These are phyloP conservation scores for Ascobolus immersus DNA, from an alignment of 495 filamentous ascomycete genomes.

Conservation along the genomic window DNA sequence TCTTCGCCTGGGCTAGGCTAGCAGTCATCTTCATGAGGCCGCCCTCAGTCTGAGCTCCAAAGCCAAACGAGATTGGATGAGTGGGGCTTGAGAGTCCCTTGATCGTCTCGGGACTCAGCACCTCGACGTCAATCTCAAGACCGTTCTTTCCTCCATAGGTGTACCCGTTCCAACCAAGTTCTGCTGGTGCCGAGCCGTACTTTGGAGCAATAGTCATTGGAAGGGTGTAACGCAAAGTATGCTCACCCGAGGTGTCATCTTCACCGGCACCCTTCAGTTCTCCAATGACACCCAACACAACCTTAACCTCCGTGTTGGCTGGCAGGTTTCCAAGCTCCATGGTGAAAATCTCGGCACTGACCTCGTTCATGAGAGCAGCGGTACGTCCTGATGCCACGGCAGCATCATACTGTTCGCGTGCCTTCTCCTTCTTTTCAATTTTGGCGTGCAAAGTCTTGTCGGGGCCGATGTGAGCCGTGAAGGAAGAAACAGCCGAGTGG, in stretches of 20 bases:
- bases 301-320: conserved; percentile 18
- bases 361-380: conserved; percentile 36
- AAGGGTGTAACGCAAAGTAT: conserved; percentile 34
- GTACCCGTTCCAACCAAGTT: conserved; percentile 15
- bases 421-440: conserved; percentile 35
- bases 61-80: conserved; percentile 37
- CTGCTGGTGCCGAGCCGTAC: conserved; percentile 26
- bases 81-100: conserved; percentile 34
- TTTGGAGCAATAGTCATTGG: conserved; percentile 36
- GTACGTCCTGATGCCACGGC: conserved; percentile 31
- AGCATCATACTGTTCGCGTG: conserved; percentile 26
- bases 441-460: conserved; percentile 25
- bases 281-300: conserved; percentile 37
- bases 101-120: conserved; percentile 32
- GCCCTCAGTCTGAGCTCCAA: conserved; percentile 20
- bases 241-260: conserved; percentile 18
- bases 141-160: conserved; percentile 4
- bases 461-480: conserved; percentile 28
- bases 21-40: background rate
- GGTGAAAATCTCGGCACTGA: conserved; percentile 36
- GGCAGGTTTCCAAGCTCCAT: conserved; percentile 39
- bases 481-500: conserved; percentile 37
- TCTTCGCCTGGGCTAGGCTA: conserved; percentile 7
- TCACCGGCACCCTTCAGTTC: conserved; percentile 42
- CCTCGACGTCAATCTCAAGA: conserved; percentile 28